Conservation (phyloP, 208 protist species). For the Entamoeba moshkovskii region DNA sequence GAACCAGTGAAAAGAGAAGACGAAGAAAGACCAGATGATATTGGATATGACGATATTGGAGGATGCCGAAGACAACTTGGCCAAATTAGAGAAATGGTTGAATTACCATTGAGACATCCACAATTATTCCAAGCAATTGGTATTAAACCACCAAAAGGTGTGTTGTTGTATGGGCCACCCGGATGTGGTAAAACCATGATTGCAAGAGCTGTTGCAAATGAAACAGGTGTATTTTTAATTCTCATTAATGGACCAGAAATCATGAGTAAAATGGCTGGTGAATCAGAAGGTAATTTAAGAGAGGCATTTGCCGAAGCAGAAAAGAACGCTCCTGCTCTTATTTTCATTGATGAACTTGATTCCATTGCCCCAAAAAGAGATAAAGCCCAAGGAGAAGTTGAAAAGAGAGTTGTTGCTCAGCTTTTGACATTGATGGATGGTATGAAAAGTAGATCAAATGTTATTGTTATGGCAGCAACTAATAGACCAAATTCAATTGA, state of each 20-base stretch:
- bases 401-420: slow-evolving; percentile 95
- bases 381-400: slow-evolving; percentile 92
- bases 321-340: slow-evolving; percentile 94
- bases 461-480: slow-evolving; percentile 99
- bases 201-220: slow-evolving; percentile 95
- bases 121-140: slow-evolving; percentile 91
- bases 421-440: slow-evolving; percentile 99
- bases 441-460: slow-evolving; percentile 85
- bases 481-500: slow-evolving; percentile 97
- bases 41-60: slow-evolving; percentile 98
- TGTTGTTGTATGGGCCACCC: slow-evolving; percentile 94
- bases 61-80: slow-evolving; percentile 97
- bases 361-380: slow-evolving; percentile 80
- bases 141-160: slow-evolving; percentile 98
- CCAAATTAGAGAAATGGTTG: slow-evolving; percentile 95
- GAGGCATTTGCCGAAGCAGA: slow-evolving; percentile 96
- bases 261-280: slow-evolving; percentile 94
- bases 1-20: slow-evolving; percentile 93
- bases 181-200: slow-evolving; percentile 97
- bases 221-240: slow-evolving; percentile 97
- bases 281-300: slow-evolving; percentile 94
- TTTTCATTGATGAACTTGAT: slow-evolving; percentile 99
- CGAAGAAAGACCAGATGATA: slow-evolving; percentile 77
- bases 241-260: slow-evolving; percentile 97
- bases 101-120: slow-evolving; percentile 95